These are phyloP conservation scores for Jacaranda mimosifolia DNA, from an alignment of 257 asterid species.

Conservation along the genomic window DNA sequence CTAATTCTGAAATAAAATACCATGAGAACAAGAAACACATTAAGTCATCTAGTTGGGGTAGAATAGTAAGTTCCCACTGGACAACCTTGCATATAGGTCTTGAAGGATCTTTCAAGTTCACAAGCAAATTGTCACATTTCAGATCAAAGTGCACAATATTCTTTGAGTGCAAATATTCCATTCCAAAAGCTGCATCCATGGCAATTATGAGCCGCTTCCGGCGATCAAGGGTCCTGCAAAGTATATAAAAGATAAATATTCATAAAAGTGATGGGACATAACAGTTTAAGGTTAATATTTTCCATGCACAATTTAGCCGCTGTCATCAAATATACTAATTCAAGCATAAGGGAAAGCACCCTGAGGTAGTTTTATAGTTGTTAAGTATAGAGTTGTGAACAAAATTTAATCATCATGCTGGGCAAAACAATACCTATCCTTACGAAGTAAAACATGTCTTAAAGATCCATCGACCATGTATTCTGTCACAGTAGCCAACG, in stretches of 20 bases:
- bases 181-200: constrained; percentile 97
- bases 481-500: constrained; percentile 77
- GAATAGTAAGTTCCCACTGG: not conserved
- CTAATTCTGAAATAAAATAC: not conserved
- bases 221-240: constrained; percentile 83
- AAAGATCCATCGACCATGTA: constrained; percentile 79
- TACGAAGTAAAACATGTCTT: constrained; percentile 71
- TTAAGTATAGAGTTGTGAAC: not conserved
- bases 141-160: constrained; percentile 95
- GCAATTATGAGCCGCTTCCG: constrained; percentile 87
- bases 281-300: not conserved
- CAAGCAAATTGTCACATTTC: constrained; percentile 92
- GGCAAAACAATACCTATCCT: constrained; percentile 58
- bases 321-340: constrained; percentile 12
- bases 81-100: constrained; percentile 94
- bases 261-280: constrained; percentile 2
- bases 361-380: constrained; percentile 14
- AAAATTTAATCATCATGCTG: constrained; percentile 17
- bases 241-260: constrained; percentile 18
- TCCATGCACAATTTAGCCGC: not conserved
- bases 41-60: not conserved
- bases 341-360: not conserved
- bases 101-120: constrained; percentile 87
- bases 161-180: constrained; percentile 96
- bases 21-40: constrained; percentile 17